Evolutionary conservation across 371 early-diverging fungal species (phyloP), one percentile per base, ranked within the genome.

Genomic region (Rhizomucor pusillus): DNA sequence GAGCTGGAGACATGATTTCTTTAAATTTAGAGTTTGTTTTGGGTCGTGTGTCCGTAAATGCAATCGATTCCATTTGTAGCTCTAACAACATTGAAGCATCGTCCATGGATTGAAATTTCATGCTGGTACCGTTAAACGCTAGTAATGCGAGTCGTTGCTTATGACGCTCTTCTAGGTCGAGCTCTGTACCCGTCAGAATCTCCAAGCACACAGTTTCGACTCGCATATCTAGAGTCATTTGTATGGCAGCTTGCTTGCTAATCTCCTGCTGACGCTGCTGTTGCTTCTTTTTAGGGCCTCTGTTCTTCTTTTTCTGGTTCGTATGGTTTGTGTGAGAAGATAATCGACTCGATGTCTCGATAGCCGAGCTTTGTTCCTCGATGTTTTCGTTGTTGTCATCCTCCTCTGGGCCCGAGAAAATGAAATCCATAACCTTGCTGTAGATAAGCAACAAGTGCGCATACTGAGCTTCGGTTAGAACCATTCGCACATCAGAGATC

Each of bases 401-500:
- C 9, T 61, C 59, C 35, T 49, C 54, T 3, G 43, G 39, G 13
- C 68, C 60, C 19, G 80, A 73, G 60, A 90, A 89, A 0, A 80
- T 83, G 1, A 75, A 61, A 29, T 29, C 29, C 24, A 80, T 78
- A 16, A 89, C 72, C 34, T 80, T 72, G 50, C 77, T 67, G 47
- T 86, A 70, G 35, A 88, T 63, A 16, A 86, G 84, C 12, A 92
- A 71, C 1, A 91, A 70, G 43, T 86, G 84, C 54, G 75, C 77
- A 67, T 91, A 93, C 69, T 96, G 97, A 18, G 76, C 69, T 54
- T 90, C 86, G 0, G 90, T 91, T 54, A 95, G 59, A 37, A 78
- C 73, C 82, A 94, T 83, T 55, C 77, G 80, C 12, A 95, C 81
- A 47, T 91, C 90, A 0, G 90, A 90, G 45, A 92, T 76, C 16